Evolutionary conservation across 805 yeast species (phyloP).

Genomic region (Huiozyma sinensis): DNA sequence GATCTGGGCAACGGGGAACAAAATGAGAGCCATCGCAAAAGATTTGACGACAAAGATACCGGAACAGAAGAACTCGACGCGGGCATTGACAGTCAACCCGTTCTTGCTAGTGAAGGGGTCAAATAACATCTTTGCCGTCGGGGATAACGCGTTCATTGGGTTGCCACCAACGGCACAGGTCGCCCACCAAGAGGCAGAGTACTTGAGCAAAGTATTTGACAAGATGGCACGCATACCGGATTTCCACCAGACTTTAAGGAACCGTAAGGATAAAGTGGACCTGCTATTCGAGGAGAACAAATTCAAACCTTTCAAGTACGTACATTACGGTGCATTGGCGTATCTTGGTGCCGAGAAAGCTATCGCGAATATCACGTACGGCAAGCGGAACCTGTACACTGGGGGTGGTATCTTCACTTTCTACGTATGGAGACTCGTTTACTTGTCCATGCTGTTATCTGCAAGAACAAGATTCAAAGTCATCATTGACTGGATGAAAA

Average conservation of each 20-base stretch:
- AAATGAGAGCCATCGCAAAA: constrained; percentile 64
- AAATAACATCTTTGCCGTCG: constrained; percentile 73
- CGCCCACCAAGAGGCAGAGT: constrained; percentile 87
- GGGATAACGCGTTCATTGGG: constrained; percentile 85
- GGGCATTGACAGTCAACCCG: constrained; percentile 78
- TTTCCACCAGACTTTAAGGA: constrained; percentile 30
- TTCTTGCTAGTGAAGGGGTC: constrained; percentile 74
- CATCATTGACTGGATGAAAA: constrained; percentile 79
- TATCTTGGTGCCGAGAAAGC: constrained; percentile 90
- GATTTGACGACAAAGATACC: constrained; percentile 61
- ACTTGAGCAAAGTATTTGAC: constrained; percentile 62
- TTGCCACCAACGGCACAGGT: constrained; percentile 96
- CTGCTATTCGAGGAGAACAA: constrained; percentile 37
- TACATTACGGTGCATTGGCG: constrained; percentile 87
- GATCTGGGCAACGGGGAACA: constrained; percentile 97
- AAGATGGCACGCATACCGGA: constrained; percentile 35
- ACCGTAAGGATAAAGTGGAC: constrained; percentile 32
- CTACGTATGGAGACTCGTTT: constrained; percentile 88
- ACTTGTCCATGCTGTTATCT: constrained; percentile 80
- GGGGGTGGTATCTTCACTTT: constrained; percentile 84
- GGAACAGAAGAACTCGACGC: constrained; percentile 71
- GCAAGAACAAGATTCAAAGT: constrained; percentile 81
- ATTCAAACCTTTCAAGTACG: constrained; percentile 60
- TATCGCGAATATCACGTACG: constrained; percentile 79
- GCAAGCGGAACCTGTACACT: constrained; percentile 70